Conservation (phyloP, 139 green algal genomes). For the Penium margaritaceum region DNA sequence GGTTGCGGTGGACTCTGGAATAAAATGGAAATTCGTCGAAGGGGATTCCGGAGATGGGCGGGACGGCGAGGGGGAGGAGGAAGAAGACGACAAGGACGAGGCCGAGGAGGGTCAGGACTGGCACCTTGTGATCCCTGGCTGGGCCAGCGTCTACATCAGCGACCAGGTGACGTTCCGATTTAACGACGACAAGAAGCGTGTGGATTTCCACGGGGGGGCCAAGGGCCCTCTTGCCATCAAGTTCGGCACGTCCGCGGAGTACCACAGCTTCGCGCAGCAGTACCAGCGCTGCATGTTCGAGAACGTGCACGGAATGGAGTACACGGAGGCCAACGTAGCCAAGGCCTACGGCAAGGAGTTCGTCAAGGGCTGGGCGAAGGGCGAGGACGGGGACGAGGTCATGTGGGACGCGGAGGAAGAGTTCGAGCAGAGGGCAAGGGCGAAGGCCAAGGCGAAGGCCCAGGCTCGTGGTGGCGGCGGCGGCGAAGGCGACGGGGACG, state of each 20-base stretch:
- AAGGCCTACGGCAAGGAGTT: conserved; percentile 59
- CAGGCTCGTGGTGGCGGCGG: not conserved
- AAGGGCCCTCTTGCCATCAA: conserved; percentile 27
- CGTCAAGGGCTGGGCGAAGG: conserved; percentile 45
- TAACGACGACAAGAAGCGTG: conserved; percentile 19
- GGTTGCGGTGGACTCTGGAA: no score
- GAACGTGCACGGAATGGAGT: conserved; percentile 68
- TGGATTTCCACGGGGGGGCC: conserved; percentile 30
- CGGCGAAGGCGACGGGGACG: conserved; percentile 23
- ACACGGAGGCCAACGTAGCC: conserved; percentile 48
- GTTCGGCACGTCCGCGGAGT: conserved; percentile 8
- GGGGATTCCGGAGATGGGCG: no score
- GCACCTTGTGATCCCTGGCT: conserved; percentile 11
- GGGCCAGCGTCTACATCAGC: conserved; percentile 1
- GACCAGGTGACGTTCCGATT: conserved; percentile 9
- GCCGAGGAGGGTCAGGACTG: conserved; percentile 29
- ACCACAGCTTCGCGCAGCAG: conserved; percentile 22
- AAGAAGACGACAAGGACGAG: conserved; percentile 32
- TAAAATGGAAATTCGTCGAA: no score
- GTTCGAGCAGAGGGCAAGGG: conserved; percentile 1
- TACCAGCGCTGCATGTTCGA: conserved; percentile 70
- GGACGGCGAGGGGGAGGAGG: conserved; percentile 25
- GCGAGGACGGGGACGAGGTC: conserved; percentile 41
- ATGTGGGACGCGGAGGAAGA: conserved; percentile 41
- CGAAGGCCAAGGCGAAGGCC: not conserved